phyloP scores from a whole-genome alignment of 2,329 filamentous ascomycete genomes.

The Verticillium alfalfae region DNA sequence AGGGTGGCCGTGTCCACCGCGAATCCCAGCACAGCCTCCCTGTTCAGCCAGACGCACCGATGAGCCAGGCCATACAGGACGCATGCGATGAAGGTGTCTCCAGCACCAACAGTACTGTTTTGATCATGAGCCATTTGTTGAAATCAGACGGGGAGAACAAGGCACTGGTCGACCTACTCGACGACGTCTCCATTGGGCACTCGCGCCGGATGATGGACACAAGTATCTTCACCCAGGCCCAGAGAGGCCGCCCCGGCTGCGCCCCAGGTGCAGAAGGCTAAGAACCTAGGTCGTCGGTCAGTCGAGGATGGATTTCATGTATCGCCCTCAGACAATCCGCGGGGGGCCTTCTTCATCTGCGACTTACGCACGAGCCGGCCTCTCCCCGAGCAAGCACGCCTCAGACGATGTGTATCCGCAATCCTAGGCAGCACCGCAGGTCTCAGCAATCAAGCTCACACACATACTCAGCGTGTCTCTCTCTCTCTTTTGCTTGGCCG shows the following conservation, averaged over 20 bases:
- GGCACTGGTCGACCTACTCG: constrained; percentile 44
- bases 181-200: constrained; percentile 37
- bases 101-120: constrained; percentile 63
- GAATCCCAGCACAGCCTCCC: constrained; percentile 46
- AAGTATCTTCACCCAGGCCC: constrained; percentile 24
- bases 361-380: constrained; percentile 37
- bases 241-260: constrained; percentile 38
- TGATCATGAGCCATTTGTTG: not conserved
- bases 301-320: not conserved
- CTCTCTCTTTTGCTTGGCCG: not conserved
- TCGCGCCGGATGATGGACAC: constrained; percentile 36
- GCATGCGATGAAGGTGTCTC: constrained; percentile 71
- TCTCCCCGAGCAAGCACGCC: constrained; percentile 44
- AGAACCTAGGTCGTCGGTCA: constrained; percentile 23
- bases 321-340: not conserved
- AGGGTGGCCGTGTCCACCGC: constrained; percentile 61
- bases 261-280: constrained; percentile 57
- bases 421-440: constrained; percentile 13
- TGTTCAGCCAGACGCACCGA: constrained; percentile 41
- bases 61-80: constrained; percentile 58
- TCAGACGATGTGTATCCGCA: constrained; percentile 35
- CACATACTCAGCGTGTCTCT: too few relatives aligned
- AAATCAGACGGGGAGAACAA: too few relatives aligned
- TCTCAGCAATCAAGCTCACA: not conserved
- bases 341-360: not conserved